A percentile compares a stretch with the other conserved stretches of the same genome.
phyloP scores from a whole-genome alignment of 177 flowering plant genomes.

The Vitis hybrid region DNA sequence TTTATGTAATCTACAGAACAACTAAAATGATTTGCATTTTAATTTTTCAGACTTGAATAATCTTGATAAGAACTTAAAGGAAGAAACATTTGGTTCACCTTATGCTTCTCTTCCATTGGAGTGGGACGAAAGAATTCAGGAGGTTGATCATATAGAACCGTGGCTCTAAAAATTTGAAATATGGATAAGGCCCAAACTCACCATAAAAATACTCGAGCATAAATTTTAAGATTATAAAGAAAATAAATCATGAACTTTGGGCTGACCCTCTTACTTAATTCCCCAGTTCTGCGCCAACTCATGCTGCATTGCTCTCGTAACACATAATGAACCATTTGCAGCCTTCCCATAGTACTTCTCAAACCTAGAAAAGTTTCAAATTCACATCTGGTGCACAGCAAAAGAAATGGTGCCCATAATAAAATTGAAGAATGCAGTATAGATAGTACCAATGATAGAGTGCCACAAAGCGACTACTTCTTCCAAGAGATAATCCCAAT shows the following conservation, averaged over 20 bases:
- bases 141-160: constrained; percentile 93
- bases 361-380: constrained; percentile 41
- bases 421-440: not conserved
- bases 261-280: constrained; percentile 54
- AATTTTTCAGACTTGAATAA: not conserved
- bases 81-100: constrained; percentile 41
- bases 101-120: constrained; percentile 77
- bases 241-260: not conserved
- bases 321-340: constrained; percentile 90
- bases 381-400: not conserved
- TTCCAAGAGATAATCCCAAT: constrained; percentile 77
- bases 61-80: not conserved
- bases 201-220: not conserved
- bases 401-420: not conserved
- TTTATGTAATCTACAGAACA: constrained; percentile 70
- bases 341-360: constrained; percentile 82
- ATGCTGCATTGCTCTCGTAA: constrained; percentile 95
- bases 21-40: constrained; percentile 32
- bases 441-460: constrained; percentile 66
- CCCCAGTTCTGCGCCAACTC: constrained; percentile 95
- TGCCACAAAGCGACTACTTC: constrained; percentile 70
- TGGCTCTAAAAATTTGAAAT: constrained; percentile 53
- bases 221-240: not conserved
- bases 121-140: constrained; percentile 92
- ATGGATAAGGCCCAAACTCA: not conserved